Conservation (phyloP, 257 asterid species). For the Gentiana straminea region DNA sequence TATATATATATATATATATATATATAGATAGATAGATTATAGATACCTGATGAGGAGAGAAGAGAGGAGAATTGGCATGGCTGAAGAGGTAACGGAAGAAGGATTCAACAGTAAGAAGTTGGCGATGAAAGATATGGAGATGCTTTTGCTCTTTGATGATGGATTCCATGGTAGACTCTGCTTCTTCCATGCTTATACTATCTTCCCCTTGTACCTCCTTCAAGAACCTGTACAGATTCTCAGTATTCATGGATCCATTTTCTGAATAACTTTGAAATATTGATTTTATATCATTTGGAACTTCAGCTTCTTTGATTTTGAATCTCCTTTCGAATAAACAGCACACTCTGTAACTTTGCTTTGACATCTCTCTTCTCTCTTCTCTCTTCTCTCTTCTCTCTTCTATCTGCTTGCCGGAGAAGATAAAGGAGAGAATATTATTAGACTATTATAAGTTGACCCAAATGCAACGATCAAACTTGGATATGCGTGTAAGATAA, state of each 20-base stretch:
- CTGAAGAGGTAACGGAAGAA: slow-evolving; percentile 53
- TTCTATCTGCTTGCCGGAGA: too few species aligned
- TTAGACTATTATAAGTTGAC: too few species aligned
- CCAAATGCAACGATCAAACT: too few species aligned
- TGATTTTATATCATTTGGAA: slow-evolving; percentile 42
- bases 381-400: background rate
- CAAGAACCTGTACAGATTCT: slow-evolving; percentile 44
- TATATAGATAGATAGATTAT: background rate
- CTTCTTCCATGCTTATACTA: slow-evolving; percentile 28
- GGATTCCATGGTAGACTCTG: slow-evolving; percentile 35
- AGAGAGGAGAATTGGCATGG: slow-evolving; percentile 41
- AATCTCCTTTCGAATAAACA: slow-evolving; percentile 50
- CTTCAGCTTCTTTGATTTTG: slow-evolving; percentile 48
- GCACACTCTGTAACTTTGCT: slow-evolving; percentile 61
- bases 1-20: background rate
- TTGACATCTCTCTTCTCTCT: slow-evolving; percentile 33
- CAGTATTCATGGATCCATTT: slow-evolving; percentile 42
- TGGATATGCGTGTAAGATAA: too few species aligned
- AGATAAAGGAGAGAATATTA: too few species aligned
- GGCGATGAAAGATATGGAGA: slow-evolving; percentile 37
- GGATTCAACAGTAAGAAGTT: slow-evolving; percentile 28
- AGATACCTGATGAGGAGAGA: slow-evolving; percentile 40
- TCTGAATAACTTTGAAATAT: slow-evolving; percentile 48
- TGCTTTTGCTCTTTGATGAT: slow-evolving; percentile 41
- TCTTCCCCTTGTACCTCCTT: slow-evolving; percentile 56